Conservation (phyloP, 768 basidiomycete species). For the Pleurotus tuoliensis region DNA sequence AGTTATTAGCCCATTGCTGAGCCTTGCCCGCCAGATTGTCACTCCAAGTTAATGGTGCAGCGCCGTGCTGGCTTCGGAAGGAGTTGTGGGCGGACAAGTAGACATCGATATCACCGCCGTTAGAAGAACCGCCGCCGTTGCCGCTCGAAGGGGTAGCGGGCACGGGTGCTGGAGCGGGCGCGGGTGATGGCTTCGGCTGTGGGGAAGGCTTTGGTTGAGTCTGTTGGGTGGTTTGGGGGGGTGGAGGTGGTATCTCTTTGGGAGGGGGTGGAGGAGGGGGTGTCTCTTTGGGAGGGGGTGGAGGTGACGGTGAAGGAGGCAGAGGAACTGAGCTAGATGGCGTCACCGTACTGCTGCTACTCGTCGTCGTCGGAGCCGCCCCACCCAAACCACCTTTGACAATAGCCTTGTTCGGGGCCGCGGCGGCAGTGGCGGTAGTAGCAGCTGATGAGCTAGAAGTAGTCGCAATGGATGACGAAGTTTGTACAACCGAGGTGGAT, state of each 20-base stretch:
- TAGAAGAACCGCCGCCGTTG: slow-evolving; percentile 16
- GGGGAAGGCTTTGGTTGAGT: slow-evolving; percentile 9
- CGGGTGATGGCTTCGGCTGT: slow-evolving; percentile 12
- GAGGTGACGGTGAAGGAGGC: slow-evolving; percentile 9
- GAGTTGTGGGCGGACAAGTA: slow-evolving; percentile 64
- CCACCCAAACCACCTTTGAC: slow-evolving; percentile 10
- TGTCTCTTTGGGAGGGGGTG: slow-evolving; percentile 9
- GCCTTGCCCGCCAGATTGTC: slow-evolving; percentile 57
- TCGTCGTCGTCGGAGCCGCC: slow-evolving; percentile 12
- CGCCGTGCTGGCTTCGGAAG: slow-evolving; percentile 61
- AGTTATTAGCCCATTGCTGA: slow-evolving; percentile 64
- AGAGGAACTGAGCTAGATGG: not conserved
- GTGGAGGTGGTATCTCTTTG: too few relatives aligned
- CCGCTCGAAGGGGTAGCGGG: slow-evolving; percentile 11
- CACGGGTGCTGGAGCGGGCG: slow-evolving; percentile 7
- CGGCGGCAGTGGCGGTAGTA: slow-evolving; percentile 16
- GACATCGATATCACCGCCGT: slow-evolving; percentile 42
- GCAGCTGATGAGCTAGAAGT: slow-evolving; percentile 11
- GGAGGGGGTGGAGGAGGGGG: too few relatives aligned
- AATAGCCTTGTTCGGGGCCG: slow-evolving; percentile 6
- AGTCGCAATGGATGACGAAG: slow-evolving; percentile 13
- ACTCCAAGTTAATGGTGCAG: slow-evolving; percentile 61
- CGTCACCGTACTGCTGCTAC: slow-evolving; percentile 8
- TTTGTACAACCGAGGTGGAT: slow-evolving; percentile 5
- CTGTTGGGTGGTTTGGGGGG: slow-evolving; percentile 15